Conservation (phyloP, 805 yeast species). For the Blastobotrys robertii region DNA sequence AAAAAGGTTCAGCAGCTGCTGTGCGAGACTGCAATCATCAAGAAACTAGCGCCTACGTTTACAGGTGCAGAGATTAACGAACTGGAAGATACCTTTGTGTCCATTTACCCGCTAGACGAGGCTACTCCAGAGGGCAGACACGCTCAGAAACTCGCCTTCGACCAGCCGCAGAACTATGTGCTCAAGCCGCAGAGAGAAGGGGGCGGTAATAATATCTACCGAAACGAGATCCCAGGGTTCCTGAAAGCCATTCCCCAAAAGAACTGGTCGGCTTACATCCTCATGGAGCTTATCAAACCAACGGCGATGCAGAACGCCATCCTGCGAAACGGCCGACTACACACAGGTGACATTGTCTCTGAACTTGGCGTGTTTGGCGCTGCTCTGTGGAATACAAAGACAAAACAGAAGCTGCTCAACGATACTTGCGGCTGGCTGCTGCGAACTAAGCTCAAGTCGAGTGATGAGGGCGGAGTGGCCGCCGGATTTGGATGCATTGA, state of each 20-base stretch:
- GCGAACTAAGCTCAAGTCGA: conserved; percentile 76
- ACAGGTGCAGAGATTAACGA: conserved; percentile 18
- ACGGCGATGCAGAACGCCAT: conserved; percentile 60
- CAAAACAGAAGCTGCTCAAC: conserved; percentile 50
- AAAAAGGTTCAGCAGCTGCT: conserved; percentile 89
- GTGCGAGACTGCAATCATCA: conserved; percentile 43
- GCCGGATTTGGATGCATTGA: conserved; percentile 98
- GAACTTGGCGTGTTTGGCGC: conserved; percentile 91
- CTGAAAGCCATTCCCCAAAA: conserved; percentile 47
- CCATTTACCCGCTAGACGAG: conserved; percentile 77
- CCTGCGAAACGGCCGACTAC: conserved; percentile 52
- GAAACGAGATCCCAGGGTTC: conserved; percentile 72
- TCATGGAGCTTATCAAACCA: conserved; percentile 89
- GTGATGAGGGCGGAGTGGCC: conserved; percentile 98
- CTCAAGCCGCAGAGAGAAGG: conserved; percentile 98
- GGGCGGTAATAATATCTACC: conserved; percentile 93
- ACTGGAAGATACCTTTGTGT: conserved; percentile 61
- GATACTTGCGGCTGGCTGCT: conserved; percentile 74
- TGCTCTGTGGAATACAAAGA: conserved; percentile 56
- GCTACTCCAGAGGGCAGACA: conserved; percentile 43
- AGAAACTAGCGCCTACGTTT: conserved; percentile 36
- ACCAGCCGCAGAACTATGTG: conserved; percentile 61
- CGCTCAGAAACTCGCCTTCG: conserved; percentile 61
- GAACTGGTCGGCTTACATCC: conserved; percentile 83
- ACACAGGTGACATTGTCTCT: conserved; percentile 68